Base-by-base conservation (phyloP, 2,329 filamentous ascomycete genomes). In the Pseudogymnoascus sp. region DNA sequence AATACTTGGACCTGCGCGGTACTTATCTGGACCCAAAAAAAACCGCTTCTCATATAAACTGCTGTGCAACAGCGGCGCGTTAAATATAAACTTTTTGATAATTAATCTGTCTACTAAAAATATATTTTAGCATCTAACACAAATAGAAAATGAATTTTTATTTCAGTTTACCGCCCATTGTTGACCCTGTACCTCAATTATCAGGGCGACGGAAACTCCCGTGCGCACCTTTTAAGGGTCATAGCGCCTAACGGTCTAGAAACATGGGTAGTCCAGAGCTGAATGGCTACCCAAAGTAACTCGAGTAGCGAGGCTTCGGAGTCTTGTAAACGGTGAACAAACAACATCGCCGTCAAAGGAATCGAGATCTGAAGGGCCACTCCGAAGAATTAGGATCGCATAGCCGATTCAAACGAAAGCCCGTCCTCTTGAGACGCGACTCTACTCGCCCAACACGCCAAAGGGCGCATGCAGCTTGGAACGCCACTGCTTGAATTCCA, bases 211-310 rank as follows among this genome's bases (percentile, higher is more conserved):
- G 47, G 47, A 32, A 54, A 54, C 47, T 18, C 25, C 47, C 47
- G 47, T 54, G n/a, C 7, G 25, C 47, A 54, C 25, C 47, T 54
- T 32, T 32, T 32, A 50, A 32, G 47, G 47, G 47, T 54, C 47
- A 54, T 16, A 54, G 47, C 47, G 47, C 28, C 47, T 32, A 54
- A 32, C 47, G 28, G 47, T 54, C 47, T 54, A 54, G 47, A 54
- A 54, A 54, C 47, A 22, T 32, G 28, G 47, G 47, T 32, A 32
- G 12, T 28, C n/a, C 47, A 54, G 1, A 54, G 47, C 47, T 54
- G 47, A 54, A n/a, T 32, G 47, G 47, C 47, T 54, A 32, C 47
- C 25, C 47, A 54, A 54, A 54, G 47, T 32, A 54, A 54, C 43
- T 50, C 43, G 14, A 22, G 38, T 50, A 50, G 43, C 43, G 25